Evolutionary conservation across 169 alveolate species (phyloP), one percentile per base, ranked within the genome.

Genomic region (Cryptosporidium parvum): DNA sequence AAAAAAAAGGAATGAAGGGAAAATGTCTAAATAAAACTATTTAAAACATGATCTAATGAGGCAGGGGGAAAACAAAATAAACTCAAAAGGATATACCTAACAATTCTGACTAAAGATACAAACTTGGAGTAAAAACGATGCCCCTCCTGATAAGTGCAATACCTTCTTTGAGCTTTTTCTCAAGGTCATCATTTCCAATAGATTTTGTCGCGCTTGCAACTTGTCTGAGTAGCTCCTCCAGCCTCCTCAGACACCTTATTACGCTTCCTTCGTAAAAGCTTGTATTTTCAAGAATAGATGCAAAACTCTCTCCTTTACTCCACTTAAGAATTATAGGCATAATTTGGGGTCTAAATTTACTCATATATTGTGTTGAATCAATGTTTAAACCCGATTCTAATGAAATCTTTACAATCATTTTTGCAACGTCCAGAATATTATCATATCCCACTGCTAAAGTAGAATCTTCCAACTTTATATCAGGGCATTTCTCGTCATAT

Each of bases 241-340:
- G 93, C 44, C 99, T 96, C 85, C 99, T 94, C 70, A 96, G 92
- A 31, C 96, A 92, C 69, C 99, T 92, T 4, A 98, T 97, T 18
- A 98, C 97, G 0, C 98, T 95, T 68, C 99, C 99, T 93, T 97
- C 99, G 92, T 95, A 99, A n/a, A 97, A 94, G 85, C 96, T 96
- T 35, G 98, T 96, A 48, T 95, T 95, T 69, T 97, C 95, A 89
- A 98, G 94, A 16, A 98, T 94, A 80, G 97, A 98, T 62, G 94
- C 94, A 86, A 98, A 98, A 44, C 97, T 94, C 65, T 96, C 97
- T 12, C 99, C 99, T 86, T 97, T 94, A 68, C 98, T 95, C 99
- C 99, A 99, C 48, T 95, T 95, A 56, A 94, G 93, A 52, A 97
- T 97, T 16, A 97, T 95, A 39, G 98, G 96, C 98, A 98, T 97